Evolutionary conservation across 2,329 filamentous ascomycete genomes (phyloP).

Genomic region (Calycina herbarum): DNA sequence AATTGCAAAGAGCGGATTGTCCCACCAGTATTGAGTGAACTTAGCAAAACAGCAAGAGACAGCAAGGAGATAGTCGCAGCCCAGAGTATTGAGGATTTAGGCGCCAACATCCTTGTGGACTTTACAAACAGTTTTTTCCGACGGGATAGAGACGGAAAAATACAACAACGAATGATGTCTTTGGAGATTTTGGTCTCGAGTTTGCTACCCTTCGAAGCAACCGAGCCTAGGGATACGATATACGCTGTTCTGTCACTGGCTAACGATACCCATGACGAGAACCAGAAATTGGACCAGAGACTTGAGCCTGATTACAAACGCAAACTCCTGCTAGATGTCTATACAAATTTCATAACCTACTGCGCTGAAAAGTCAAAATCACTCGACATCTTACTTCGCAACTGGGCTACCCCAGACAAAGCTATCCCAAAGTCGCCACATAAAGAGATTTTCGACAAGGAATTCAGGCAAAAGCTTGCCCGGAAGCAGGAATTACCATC

Average conservation of each 20-base stretch:
- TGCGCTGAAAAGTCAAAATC: slow-evolving; percentile 1
- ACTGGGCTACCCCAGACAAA: background rate
- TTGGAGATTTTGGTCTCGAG: slow-evolving; percentile 29
- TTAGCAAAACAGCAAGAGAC: background rate
- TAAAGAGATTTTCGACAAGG: background rate
- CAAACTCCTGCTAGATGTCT: background rate
- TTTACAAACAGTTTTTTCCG: slow-evolving; percentile 27
- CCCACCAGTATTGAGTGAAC: background rate
- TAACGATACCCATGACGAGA: slow-evolving; percentile 18
- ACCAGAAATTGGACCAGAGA: background rate
- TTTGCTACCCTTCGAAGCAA: slow-evolving; percentile 27
- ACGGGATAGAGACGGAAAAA: slow-evolving; percentile 10
- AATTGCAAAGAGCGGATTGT: slow-evolving; percentile 21
- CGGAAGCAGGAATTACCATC: background rate
- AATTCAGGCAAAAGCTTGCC: background rate
- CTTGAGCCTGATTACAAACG: background rate
- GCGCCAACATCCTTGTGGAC: slow-evolving; percentile 25
- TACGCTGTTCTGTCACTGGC: slow-evolving; percentile 30
- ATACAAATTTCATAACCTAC: background rate
- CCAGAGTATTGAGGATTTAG: background rate
- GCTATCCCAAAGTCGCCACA: background rate
- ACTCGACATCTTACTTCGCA: slow-evolving; percentile 3
- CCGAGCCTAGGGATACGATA: slow-evolving; percentile 34
- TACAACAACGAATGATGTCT: slow-evolving; percentile 5
- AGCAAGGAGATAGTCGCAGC: background rate